These are phyloP conservation scores for Cordyceps farinosa DNA, from an alignment of 2,329 filamentous ascomycete species.

Conservation along the genomic window DNA sequence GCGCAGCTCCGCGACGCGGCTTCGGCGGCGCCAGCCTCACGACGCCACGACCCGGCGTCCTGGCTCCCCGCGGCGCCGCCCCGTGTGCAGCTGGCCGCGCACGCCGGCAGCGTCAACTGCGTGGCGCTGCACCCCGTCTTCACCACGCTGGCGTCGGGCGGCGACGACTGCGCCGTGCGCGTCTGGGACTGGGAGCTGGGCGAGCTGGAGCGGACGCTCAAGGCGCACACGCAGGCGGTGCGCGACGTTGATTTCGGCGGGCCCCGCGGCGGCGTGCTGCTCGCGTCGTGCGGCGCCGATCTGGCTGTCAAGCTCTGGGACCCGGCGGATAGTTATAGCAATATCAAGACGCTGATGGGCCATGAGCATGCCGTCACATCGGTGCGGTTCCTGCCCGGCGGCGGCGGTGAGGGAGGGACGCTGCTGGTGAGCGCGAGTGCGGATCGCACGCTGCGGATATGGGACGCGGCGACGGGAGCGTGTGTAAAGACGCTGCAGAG, in stretches of 20 bases:
- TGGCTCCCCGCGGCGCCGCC: conserved; percentile 78
- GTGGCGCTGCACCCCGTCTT: conserved; percentile 92
- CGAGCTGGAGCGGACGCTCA: conserved; percentile 84
- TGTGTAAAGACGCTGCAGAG: too few relatives aligned
- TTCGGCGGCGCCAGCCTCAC: conserved; percentile 48
- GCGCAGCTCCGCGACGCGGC: conserved; percentile 80
- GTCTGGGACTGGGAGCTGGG: conserved; percentile 97
- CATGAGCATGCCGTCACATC: too few relatives aligned
- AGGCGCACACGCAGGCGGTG: conserved; percentile 86
- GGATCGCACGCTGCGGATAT: too few relatives aligned
- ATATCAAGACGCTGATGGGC: too few relatives aligned
- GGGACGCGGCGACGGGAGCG: too few relatives aligned
- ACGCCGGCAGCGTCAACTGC: conserved; percentile 76
- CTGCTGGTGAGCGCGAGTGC: too few relatives aligned
- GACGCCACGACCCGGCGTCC: conserved; percentile 73
- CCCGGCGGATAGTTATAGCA: too few relatives aligned
- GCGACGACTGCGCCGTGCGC: conserved; percentile 91
- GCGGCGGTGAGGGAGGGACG: too few relatives aligned
- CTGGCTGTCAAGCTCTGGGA: too few relatives aligned
- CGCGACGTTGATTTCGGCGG: conserved; percentile 65
- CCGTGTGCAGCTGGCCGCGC: conserved; percentile 77
- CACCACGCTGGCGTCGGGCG: conserved; percentile 83
- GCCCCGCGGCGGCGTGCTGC: too few relatives aligned
- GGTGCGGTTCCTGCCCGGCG: too few relatives aligned
- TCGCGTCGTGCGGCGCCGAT: too few relatives aligned